These are phyloP conservation scores for Eudorina sp. DNA, from an alignment of 139 green algal genomes.

Conservation along the genomic window DNA sequence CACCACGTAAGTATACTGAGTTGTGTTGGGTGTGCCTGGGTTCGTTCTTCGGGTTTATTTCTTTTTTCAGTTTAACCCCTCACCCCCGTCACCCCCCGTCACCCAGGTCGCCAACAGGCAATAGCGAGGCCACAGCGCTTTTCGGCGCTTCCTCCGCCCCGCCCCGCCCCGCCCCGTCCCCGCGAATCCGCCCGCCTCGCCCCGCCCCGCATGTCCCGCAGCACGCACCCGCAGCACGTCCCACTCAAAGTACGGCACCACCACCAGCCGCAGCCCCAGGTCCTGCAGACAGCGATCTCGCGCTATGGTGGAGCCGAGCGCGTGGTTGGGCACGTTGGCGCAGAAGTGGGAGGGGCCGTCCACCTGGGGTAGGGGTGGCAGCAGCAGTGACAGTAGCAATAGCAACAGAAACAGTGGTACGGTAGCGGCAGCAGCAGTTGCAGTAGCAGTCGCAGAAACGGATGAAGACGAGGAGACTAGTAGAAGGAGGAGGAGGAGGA, in stretches of 20 bases:
- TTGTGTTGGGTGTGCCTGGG: too few species aligned
- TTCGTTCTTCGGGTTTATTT: too few species aligned
- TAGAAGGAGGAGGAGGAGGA: too few species aligned
- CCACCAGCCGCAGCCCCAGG: conserved; percentile 12
- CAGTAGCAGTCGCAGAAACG: too few species aligned
- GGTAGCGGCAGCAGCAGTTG: too few species aligned
- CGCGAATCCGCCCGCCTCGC: not conserved
- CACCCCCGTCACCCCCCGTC: too few species aligned
- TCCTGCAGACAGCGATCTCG: conserved; percentile 30
- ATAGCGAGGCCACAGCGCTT: not conserved
- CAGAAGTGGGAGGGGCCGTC: conserved; percentile 43
- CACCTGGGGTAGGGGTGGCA: conserved; percentile 1
- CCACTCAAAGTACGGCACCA: conserved; percentile 48
- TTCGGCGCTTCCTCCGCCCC: not conserved
- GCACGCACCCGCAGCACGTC: not conserved
- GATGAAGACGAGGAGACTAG: too few species aligned
- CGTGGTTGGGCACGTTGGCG: conserved; percentile 43
- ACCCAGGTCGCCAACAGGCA: not conserved
- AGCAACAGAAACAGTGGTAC: too few species aligned
- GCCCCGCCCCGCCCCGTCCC: not conserved
- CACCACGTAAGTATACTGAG: too few species aligned
- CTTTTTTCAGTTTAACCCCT: too few species aligned
- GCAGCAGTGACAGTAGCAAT: too few species aligned
- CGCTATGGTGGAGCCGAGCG: conserved; percentile 31
- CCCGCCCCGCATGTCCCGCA: not conserved